A percentile compares a stretch with the other conserved stretches of the same genome.
Conservation (phyloP, 495 filamentous ascomycete genomes). For the Cenococcum geophilum region DNA sequence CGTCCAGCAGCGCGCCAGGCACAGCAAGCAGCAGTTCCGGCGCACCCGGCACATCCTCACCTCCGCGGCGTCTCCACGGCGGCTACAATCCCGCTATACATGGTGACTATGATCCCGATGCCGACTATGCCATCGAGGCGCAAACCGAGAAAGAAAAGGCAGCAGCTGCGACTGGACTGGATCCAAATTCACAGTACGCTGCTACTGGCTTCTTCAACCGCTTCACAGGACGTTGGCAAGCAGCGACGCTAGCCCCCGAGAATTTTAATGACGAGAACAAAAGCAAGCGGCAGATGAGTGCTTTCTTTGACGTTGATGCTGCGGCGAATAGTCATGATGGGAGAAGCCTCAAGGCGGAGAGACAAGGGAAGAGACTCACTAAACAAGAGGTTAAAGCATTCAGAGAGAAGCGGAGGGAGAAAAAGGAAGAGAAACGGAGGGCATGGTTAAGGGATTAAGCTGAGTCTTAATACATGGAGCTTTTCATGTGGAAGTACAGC, state of each 20-base stretch:
- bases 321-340: conserved; percentile 92
- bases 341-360: conserved; percentile 83
- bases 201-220: conserved; percentile 79
- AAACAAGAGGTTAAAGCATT: conserved; percentile 75
- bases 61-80: conserved; percentile 37
- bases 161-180: conserved; percentile 36
- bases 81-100: conserved; percentile 96
- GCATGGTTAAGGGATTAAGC: conserved; percentile 83
- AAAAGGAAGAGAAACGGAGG: conserved; percentile 89
- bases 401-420: conserved; percentile 62
- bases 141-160: conserved; percentile 40
- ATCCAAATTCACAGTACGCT: conserved; percentile 46
- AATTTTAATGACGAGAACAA: conserved; percentile 86
- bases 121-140: conserved; percentile 63
- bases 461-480: conserved; percentile 5
- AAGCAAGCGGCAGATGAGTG: conserved; percentile 79
- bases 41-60: conserved; percentile 20
- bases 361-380: conserved; percentile 77
- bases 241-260: conserved; percentile 55
- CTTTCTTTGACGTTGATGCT: conserved; percentile 96
- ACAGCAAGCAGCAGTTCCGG: conserved; percentile 16
- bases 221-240: conserved; percentile 84
- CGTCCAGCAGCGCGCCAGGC: conserved; percentile 18
- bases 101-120: conserved; percentile 89
- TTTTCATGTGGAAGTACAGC: background rate